Evolutionary conservation across 805 yeast species (phyloP).

Genomic region (Monosporozyma solicola): DNA sequence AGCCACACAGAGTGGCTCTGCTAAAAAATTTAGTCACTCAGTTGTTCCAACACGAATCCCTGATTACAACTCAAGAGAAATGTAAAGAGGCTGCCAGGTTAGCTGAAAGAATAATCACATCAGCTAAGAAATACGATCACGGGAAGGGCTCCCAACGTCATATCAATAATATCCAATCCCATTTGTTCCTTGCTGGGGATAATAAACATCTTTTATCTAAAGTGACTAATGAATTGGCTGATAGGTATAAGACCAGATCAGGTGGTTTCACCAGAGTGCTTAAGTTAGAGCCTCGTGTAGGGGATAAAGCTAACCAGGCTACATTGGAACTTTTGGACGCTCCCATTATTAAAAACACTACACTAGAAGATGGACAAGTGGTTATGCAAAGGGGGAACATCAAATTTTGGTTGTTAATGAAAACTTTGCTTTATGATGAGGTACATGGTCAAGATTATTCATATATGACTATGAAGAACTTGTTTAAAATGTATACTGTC

Average conservation of each 20-base stretch:
- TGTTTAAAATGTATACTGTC: conserved; percentile 15
- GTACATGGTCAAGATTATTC: neutral
- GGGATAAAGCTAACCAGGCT: conserved; percentile 87
- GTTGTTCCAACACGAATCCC: conserved; percentile 58
- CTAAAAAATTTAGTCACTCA: conserved; percentile 60
- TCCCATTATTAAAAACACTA: conserved; percentile 18
- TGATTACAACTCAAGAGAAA: conserved; percentile 65
- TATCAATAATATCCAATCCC: conserved; percentile 30
- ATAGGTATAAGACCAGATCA: conserved; percentile 51
- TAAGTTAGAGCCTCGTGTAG: conserved; percentile 73
- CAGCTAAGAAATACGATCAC: conserved; percentile 36
- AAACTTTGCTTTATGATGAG: conserved; percentile 19
- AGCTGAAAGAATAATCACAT: conserved; percentile 55
- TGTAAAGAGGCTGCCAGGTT: conserved; percentile 60
- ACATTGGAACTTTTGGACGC: conserved; percentile 81
- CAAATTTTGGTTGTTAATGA: conserved; percentile 26
- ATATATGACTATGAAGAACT: conserved; percentile 16
- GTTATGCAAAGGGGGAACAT: conserved; percentile 23
- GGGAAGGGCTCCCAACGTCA: conserved; percentile 9
- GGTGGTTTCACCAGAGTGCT: conserved; percentile 86
- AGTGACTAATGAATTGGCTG: conserved; percentile 53
- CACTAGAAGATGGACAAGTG: conserved; percentile 6
- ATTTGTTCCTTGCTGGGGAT: conserved; percentile 38
- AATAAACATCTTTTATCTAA: conserved; percentile 48
- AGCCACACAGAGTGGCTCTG: conserved; percentile 46